These are phyloP conservation scores for Plantago coronopus DNA, from an alignment of 305 asterid species.

Conservation along the genomic window DNA sequence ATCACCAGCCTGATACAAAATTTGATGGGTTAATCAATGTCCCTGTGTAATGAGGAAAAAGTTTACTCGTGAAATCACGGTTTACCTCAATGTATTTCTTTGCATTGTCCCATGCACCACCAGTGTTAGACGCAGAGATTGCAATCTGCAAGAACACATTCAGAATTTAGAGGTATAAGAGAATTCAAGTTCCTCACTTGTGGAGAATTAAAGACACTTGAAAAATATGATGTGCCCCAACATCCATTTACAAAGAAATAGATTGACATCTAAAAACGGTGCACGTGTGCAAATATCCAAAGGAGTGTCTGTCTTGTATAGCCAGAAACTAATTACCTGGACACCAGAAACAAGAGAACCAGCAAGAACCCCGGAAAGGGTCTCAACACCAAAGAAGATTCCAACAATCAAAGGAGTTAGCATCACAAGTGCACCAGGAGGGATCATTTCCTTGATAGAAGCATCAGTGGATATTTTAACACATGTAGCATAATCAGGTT, in stretches of 20 bases:
- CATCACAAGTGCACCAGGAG: conserved; percentile 95
- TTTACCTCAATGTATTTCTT: conserved; percentile 93
- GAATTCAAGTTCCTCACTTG: not conserved
- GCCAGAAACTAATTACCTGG: conserved; percentile 42
- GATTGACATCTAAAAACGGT: no score
- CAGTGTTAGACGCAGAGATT: conserved; percentile 91
- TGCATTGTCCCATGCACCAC: conserved; percentile 97
- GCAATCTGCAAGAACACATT: conserved; percentile 49
- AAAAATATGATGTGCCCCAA: no score
- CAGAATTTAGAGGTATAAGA: not conserved
- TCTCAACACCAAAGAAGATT: conserved; percentile 88
- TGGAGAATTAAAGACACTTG: no score
- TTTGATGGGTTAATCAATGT: not conserved
- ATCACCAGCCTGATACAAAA: conserved; percentile 71
- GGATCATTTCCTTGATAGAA: conserved; percentile 86
- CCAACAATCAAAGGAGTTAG: conserved; percentile 89
- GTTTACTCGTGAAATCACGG: not conserved
- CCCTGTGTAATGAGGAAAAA: not conserved
- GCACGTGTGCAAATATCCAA: no score
- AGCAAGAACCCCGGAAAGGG: conserved; percentile 88
- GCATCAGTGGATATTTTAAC: conserved; percentile 94
- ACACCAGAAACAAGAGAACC: conserved; percentile 90
- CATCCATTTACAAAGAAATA: no score
- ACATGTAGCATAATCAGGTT: conserved; percentile 89
- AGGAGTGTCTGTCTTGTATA: no score